phyloP scores from a whole-genome alignment of 345 rosid species.

The Heritiera littoralis region DNA sequence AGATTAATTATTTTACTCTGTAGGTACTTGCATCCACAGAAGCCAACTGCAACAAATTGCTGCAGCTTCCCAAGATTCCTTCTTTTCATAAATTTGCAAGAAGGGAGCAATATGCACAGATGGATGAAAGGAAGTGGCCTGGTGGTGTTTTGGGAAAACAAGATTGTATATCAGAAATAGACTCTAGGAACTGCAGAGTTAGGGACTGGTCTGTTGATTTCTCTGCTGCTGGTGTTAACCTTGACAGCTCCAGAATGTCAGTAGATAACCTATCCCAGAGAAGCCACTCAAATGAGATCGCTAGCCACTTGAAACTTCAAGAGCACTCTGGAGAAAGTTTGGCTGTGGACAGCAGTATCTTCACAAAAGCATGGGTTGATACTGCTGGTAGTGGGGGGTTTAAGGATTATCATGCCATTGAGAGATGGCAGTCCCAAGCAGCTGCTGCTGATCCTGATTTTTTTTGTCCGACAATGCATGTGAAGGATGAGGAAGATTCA shows the following conservation, averaged over 20 bases:
- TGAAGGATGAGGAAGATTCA: constrained; percentile 84
- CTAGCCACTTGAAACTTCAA: constrained; percentile 64
- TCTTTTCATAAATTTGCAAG: constrained; percentile 96
- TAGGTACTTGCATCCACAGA: constrained; percentile 88
- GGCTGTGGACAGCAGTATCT: constrained; percentile 76
- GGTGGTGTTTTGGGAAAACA: constrained; percentile 85
- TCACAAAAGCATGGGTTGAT: constrained; percentile 96
- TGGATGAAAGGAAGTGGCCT: constrained; percentile 88
- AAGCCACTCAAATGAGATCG: constrained; percentile 88
- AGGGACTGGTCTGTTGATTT: constrained; percentile 97
- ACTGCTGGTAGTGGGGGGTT: constrained; percentile 81
- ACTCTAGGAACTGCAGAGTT: constrained; percentile 98
- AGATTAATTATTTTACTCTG: constrained; percentile 24
- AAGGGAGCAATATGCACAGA: constrained; percentile 81
- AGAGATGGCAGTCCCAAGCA: constrained; percentile 99
- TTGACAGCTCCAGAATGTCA: constrained; percentile 71
- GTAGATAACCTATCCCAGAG: constrained; percentile 82
- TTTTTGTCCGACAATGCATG: constrained; percentile 49
- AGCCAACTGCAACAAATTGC: constrained; percentile 55
- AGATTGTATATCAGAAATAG: constrained; percentile 97
- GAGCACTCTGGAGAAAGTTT: constrained; percentile 95
- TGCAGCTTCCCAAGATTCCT: constrained; percentile 97
- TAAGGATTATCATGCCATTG: constrained; percentile 91
- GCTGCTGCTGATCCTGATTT: constrained; percentile 93
- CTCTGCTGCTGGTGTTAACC: constrained; percentile 81